A percentile compares a stretch with the other conserved stretches of the same genome.
These are phyloP conservation scores for Microthlaspi erraticum DNA, from an alignment of 345 rosid species.

Conservation along the genomic window DNA sequence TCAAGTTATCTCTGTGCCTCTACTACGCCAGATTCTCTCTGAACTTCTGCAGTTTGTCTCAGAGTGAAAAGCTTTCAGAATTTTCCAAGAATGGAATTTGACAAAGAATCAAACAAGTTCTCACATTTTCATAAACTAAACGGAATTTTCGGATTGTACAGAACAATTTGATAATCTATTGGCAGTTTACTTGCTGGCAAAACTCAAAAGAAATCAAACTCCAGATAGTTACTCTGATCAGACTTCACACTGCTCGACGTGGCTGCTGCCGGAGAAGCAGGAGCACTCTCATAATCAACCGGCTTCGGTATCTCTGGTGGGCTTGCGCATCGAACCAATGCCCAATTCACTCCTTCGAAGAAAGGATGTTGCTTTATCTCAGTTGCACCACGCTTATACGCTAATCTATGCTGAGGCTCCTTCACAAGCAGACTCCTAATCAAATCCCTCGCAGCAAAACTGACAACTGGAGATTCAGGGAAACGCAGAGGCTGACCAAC, in stretches of 20 bases:
- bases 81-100: constrained; percentile 18
- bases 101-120: constrained; percentile 26
- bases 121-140: constrained; percentile 22
- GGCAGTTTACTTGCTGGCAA: constrained; percentile 24
- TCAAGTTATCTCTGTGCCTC: neutral
- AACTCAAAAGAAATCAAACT: constrained; percentile 72
- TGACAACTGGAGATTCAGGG: constrained; percentile 80
- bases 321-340: constrained; percentile 75
- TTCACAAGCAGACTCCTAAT: constrained; percentile 79
- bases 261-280: constrained; percentile 50
- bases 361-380: constrained; percentile 81
- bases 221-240: constrained; percentile 61
- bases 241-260: constrained; percentile 55
- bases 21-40: constrained; percentile 2
- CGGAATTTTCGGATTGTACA: constrained; percentile 24
- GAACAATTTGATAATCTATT: constrained; percentile 31
- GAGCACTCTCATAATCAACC: constrained; percentile 54
- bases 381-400: constrained; percentile 74
- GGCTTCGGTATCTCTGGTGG: constrained; percentile 84
- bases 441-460: constrained; percentile 73
- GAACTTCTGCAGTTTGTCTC: neutral
- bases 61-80: constrained; percentile 15
- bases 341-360: constrained; percentile 90
- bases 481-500: constrained; percentile 79
- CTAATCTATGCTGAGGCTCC: constrained; percentile 81